Percentiles rank a stretch among this genome's conserved stretches.
Conservation (phyloP, 352 stramenopile genomes). For the Phytophthora brassicae region DNA sequence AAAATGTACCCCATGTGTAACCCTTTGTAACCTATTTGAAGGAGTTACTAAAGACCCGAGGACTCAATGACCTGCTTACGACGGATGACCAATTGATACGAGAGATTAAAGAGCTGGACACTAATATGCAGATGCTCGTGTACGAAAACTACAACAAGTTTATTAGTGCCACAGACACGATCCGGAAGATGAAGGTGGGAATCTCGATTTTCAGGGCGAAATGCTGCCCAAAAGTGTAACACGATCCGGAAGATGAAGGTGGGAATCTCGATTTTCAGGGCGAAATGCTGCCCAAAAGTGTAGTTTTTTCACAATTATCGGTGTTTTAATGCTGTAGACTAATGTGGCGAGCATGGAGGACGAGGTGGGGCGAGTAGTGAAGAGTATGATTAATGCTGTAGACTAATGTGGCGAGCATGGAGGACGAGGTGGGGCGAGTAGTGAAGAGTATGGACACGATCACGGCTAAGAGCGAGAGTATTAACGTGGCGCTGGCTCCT, state of each 20-base stretch:
- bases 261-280: background rate
- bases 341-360: slow-evolving; percentile 92
- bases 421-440: slow-evolving; percentile 85
- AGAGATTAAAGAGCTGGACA: slow-evolving; percentile 96
- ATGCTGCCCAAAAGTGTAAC: slow-evolving; percentile 40
- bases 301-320: slow-evolving; percentile 1
- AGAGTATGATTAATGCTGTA: slow-evolving; percentile 63
- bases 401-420: slow-evolving; percentile 92
- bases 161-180: slow-evolving; percentile 99
- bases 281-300: background rate
- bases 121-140: slow-evolving; percentile 99
- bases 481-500: slow-evolving; percentile 87
- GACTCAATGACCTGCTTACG: slow-evolving; percentile 71
- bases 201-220: background rate
- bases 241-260: slow-evolving; percentile 97
- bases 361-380: slow-evolving; percentile 84
- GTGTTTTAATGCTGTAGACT: slow-evolving; percentile 37
- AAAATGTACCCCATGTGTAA: slow-evolving; percentile 5
- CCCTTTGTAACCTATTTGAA: slow-evolving; percentile 19
- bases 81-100: slow-evolving; percentile 78
- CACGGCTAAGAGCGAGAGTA: slow-evolving; percentile 76
- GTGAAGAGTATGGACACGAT: slow-evolving; percentile 90
- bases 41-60: slow-evolving; percentile 60
- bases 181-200: slow-evolving; percentile 93
- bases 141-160: slow-evolving; percentile 99